phyloP scores from a whole-genome alignment of 1,284 basidiomycete species.

The Flammula alnicola region DNA sequence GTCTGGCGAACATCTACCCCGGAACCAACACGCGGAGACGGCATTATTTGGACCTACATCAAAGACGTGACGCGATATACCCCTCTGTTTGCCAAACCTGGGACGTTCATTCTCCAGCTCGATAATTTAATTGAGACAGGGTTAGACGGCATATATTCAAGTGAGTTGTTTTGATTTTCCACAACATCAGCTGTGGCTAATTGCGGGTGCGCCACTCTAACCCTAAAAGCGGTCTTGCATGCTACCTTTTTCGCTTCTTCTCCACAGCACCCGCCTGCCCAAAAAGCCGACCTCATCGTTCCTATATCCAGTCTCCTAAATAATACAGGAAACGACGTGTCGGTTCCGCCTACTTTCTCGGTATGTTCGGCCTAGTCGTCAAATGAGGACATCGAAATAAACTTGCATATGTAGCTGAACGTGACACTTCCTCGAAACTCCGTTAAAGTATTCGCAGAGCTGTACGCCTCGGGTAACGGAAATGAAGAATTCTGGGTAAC shows the following conservation, averaged over 20 bases:
- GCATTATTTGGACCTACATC: conserved; percentile 79
- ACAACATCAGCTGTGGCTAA: no score
- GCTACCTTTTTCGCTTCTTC: conserved; percentile 75
- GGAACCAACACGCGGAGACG: conserved; percentile 67
- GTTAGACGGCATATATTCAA: conserved; percentile 70
- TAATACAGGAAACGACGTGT: conserved; percentile 67
- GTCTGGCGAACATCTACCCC: conserved; percentile 84
- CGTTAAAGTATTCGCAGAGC: conserved; percentile 70
- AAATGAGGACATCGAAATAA: no score
- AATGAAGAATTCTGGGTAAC: conserved; percentile 79
- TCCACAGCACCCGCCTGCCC: conserved; percentile 54
- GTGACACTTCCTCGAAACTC: conserved; percentile 72
- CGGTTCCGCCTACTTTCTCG: conserved; percentile 74
- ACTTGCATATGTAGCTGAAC: no score
- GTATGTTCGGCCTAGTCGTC: no score
- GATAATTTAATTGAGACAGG: conserved; percentile 67
- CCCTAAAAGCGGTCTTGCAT: conserved; percentile 57
- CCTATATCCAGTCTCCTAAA: conserved; percentile 69
- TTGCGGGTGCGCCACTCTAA: no score
- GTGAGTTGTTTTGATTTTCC: conserved; percentile 45
- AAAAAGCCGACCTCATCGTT: conserved; percentile 66
- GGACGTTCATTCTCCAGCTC: conserved; percentile 72
- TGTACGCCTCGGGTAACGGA: conserved; percentile 75
- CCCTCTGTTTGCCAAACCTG: conserved; percentile 68
- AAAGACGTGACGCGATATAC: conserved; percentile 79